A percentile compares a stretch with the other conserved stretches of the same genome.
phyloP scores from a whole-genome alignment of 192 early-diverging fungal species.

The Glomus cerebriforme region DNA sequence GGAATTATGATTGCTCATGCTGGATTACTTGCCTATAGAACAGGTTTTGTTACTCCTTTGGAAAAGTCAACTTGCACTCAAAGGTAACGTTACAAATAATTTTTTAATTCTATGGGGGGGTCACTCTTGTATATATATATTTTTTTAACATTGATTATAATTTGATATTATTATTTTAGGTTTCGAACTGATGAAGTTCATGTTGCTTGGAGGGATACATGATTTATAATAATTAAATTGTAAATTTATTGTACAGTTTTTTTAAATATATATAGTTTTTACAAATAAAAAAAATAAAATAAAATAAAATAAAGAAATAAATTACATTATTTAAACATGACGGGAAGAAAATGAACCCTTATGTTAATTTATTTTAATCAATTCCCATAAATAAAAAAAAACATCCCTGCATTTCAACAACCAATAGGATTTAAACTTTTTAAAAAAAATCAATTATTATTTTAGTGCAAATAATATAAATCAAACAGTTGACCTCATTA shows the following conservation, averaged over 20 bases:
- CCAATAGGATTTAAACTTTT: too few relatives aligned
- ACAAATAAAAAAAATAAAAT: too few relatives aligned
- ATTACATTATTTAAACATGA: too few relatives aligned
- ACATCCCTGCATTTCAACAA: too few relatives aligned
- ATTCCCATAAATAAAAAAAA: too few relatives aligned
- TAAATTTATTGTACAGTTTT: neutral
- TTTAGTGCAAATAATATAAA: too few relatives aligned
- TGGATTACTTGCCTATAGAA: constrained; percentile 81
- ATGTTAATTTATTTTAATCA: too few relatives aligned
- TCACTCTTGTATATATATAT: neutral
- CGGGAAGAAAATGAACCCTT: too few relatives aligned
- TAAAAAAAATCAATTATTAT: too few relatives aligned
- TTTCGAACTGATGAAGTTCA: constrained; percentile 87
- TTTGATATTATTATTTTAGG: constrained; percentile 4
- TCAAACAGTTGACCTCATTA: neutral
- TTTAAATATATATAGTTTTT: neutral
- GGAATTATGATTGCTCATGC: constrained; percentile 99
- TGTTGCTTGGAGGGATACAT: constrained; percentile 71
- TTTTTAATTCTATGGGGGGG: neutral
- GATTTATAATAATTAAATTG: neutral
- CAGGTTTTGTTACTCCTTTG: constrained; percentile 79
- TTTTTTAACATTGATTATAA: neutral
- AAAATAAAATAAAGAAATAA: too few relatives aligned
- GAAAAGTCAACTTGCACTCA: constrained; percentile 92
- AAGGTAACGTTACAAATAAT: constrained; percentile 45